These are phyloP conservation scores for Leptodermis oblonga DNA, from an alignment of 257 asterid species.

Conservation along the genomic window DNA sequence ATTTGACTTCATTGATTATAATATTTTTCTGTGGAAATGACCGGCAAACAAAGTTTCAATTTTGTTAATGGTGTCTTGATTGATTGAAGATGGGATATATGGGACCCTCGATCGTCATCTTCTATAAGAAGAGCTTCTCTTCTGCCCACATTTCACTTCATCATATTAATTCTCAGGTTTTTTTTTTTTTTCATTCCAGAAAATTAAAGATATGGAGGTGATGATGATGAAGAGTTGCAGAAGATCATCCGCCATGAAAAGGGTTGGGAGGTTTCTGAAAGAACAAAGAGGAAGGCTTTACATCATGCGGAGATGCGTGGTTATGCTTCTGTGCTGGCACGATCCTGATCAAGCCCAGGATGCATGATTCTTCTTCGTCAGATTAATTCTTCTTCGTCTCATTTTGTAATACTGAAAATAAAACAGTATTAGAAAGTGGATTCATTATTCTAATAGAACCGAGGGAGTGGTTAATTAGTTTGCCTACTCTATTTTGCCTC, in stretches of 20 bases:
- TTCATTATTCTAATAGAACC: too few species aligned
- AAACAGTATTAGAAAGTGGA: too few species aligned
- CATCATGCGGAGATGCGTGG: conserved; percentile 68
- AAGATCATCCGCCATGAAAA: conserved; percentile 12
- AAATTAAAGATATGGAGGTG: background rate
- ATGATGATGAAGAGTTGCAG: conserved; percentile 11
- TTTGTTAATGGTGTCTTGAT: background rate
- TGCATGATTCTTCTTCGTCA: too few species aligned
- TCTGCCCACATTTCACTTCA: conserved; percentile 17
- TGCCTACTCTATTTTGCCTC: too few species aligned
- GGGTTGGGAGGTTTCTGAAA: conserved; percentile 51
- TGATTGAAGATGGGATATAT: conserved; percentile 27
- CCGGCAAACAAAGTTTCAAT: conserved; percentile 29
- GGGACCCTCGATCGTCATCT: conserved; percentile 12
- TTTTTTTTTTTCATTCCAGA: background rate
- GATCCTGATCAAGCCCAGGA: too few species aligned
- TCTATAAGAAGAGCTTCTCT: conserved; percentile 36
- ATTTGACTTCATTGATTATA: too few species aligned
- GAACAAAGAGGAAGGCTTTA: conserved; percentile 70
- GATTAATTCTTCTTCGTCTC: too few species aligned
- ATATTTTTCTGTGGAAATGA: too few species aligned
- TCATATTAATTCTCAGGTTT: background rate
- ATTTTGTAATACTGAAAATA: too few species aligned
- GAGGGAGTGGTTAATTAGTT: too few species aligned
- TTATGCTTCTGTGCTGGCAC: conserved; percentile 80